Base-by-base conservation (phyloP, 176 grass and related monocot genomes). In the Puccinellia tenuiflora region DNA sequence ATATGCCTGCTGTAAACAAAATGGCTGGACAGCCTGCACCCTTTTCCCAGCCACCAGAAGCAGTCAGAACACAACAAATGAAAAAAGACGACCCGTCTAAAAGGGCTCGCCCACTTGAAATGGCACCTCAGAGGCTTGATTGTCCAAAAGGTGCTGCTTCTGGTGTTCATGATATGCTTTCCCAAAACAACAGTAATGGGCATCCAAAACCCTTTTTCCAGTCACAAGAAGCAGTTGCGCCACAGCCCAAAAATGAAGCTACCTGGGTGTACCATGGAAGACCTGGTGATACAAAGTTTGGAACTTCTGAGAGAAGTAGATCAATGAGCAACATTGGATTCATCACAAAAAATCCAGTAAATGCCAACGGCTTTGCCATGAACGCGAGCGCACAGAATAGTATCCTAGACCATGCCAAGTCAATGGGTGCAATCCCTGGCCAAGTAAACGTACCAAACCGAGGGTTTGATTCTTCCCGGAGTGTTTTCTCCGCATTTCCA, bases 201-300 rank as follows among this genome's bases (percentile, higher is more conserved):
- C 91, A 83, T 63, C 77, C 85, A 62, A 92, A 82, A 75, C 61
- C 75, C 47, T 90, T 90, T 52, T 78, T 90, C 87, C 94, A 94
- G 77, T 83, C 88, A 51, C 88, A 85, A 31, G 90, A 92, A 66
- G 54, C 53, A 78, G 34, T 74, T 61, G 62, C 73, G 68, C 81
- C 81, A 81, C 90, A 84, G 33, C 86, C 84, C 40, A 89, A 69
- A 81, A 89, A 76, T 82, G 79, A 86, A 78, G 74, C 54, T 71
- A 81, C 81, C 26, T 87, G 90, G 86, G 62, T 79, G 48, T 83
- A 85, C 59, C 84, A 84, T 77, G 86, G 86, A 47, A 74, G 73
- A 80, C 82, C 83, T 62, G 78, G 78, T 83, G 85, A 91, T 85
- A 87, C 89, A 42, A 94, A 90, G 83, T 85, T 85, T 33, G 84